Base-by-base conservation (phyloP, 768 basidiomycete species). In the Basidioascus undulatus region DNA sequence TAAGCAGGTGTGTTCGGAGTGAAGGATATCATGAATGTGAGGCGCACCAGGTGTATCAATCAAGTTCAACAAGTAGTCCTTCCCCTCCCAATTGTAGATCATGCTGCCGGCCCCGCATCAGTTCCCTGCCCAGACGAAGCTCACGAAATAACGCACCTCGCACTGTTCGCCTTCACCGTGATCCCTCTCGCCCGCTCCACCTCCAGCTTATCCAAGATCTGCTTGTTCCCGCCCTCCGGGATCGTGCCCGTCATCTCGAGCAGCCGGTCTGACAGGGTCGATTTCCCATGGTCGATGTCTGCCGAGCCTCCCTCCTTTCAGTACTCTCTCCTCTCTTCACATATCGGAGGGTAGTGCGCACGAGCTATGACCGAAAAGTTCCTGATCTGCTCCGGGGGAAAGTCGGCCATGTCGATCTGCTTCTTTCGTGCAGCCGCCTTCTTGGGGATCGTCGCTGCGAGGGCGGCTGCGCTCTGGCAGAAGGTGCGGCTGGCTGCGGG, bases 181-280 rank as follows among this genome's bases (percentile, higher is more conserved):
- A 98, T 98, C 12, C 89, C 89, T 11, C 89, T 70, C 56, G 96
- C 89, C 39, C 84, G 67, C 55, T 96, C 92, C 3, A 98, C 92
- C 58, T 96, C 96, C 37, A 98, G 66, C 59, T 83, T 89, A 56
- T 87, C 83, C 43, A 86, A 59, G 13, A 86, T 76, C 54, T 87
- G 83, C 53, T 76, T 70, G 54, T 84, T 86, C 47, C 66, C 66
- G 28, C 74, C 72, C 42, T 62, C 62, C 19, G 51, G 43, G 37
- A 94, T 86, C 3, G 87, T 89, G 6, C 76, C 76, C 28, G 86
- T 92, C 46, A 89, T 64, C 75, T 96, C 56, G 21, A 58, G 34
- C 39, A 51, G 47, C 10, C 52, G 12, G 35, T 56, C 44, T 47
- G 53, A 32, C 21, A 49, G 45, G 0, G 50, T 92, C 4, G 82